Conservation (phyloP, 2,329 filamentous ascomycete genomes). For the Aureobasidium vineae region DNA sequence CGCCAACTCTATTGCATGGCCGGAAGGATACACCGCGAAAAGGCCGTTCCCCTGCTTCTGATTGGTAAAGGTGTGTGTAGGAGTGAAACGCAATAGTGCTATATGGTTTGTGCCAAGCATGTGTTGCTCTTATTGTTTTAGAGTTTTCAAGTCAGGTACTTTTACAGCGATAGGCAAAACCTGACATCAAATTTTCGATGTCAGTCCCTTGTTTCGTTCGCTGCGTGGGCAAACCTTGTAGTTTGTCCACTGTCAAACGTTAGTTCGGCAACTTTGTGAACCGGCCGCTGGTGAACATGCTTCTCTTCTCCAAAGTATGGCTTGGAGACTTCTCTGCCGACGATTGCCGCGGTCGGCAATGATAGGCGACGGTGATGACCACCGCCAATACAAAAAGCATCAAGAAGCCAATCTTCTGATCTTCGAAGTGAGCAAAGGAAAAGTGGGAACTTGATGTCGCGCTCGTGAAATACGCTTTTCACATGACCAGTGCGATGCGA, state of each 20-base stretch:
- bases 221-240: neutral
- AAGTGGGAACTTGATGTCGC: neutral
- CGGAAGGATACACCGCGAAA: neutral
- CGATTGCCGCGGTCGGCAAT: neutral
- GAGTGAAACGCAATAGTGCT: neutral
- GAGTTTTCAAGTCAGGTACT: neutral
- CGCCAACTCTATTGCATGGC: neutral
- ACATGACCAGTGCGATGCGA: neutral
- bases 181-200: slow-evolving; percentile 3
- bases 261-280: neutral
- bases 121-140: neutral
- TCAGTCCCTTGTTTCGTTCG: slow-evolving; percentile 8
- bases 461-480: neutral
- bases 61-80: neutral
- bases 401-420: neutral
- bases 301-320: neutral
- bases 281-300: neutral
- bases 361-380: neutral
- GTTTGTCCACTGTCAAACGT: slow-evolving; percentile 9
- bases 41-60: neutral
- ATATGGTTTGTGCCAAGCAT: neutral
- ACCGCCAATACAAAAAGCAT: neutral
- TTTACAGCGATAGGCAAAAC: neutral
- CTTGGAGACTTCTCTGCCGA: neutral
- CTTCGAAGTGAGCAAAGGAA: neutral